A percentile compares a stretch with the other conserved stretches of the same genome.
phyloP scores from a whole-genome alignment of 2,329 filamentous ascomycete genomes.

The Orbilia brochopaga region DNA sequence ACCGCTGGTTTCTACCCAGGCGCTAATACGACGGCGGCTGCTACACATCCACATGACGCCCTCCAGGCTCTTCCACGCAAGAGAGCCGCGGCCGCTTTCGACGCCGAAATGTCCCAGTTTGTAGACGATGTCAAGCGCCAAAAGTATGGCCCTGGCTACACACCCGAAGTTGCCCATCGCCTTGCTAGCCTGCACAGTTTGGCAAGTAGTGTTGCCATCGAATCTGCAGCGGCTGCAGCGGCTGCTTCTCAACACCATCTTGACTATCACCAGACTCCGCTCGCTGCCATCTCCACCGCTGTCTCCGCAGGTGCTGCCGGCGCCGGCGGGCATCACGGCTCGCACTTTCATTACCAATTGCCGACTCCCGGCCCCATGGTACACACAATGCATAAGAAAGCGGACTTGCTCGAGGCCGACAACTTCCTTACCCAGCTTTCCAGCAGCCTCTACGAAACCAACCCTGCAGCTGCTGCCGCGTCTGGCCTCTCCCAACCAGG shows the following conservation, averaged over 20 bases:
- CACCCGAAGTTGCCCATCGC: slow-evolving; percentile 86
- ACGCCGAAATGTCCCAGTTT: slow-evolving; percentile 67
- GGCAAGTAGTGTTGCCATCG: slow-evolving; percentile 65
- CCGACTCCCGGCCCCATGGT: slow-evolving; percentile 67
- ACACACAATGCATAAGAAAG: slow-evolving; percentile 87
- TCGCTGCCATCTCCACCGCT: slow-evolving; percentile 64
- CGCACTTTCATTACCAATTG: slow-evolving; percentile 59
- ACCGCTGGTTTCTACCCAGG: slow-evolving; percentile 63
- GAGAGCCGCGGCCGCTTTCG: slow-evolving; percentile 36
- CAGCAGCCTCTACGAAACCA: slow-evolving; percentile 91
- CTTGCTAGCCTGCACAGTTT: slow-evolving; percentile 79
- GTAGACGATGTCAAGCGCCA: slow-evolving; percentile 91
- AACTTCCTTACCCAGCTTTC: slow-evolving; percentile 96
- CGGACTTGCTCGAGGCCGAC: slow-evolving; percentile 90
- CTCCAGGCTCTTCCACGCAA: slow-evolving; percentile 61
- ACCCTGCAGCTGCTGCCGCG: slow-evolving; percentile 77
- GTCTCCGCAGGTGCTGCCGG: slow-evolving; percentile 58
- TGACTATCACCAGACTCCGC: slow-evolving; percentile 65
- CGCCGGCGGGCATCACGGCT: slow-evolving; percentile 59
- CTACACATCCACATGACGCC: slow-evolving; percentile 65
- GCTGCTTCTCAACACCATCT: slow-evolving; percentile 21
- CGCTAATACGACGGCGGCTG: slow-evolving; percentile 61
- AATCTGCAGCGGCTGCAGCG: slow-evolving; percentile 57
- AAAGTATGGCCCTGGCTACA: slow-evolving; percentile 86
- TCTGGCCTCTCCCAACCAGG: slow-evolving; percentile 62